phyloP scores from a whole-genome alignment of 495 filamentous ascomycete species.

The Neurospora tetraspora region DNA sequence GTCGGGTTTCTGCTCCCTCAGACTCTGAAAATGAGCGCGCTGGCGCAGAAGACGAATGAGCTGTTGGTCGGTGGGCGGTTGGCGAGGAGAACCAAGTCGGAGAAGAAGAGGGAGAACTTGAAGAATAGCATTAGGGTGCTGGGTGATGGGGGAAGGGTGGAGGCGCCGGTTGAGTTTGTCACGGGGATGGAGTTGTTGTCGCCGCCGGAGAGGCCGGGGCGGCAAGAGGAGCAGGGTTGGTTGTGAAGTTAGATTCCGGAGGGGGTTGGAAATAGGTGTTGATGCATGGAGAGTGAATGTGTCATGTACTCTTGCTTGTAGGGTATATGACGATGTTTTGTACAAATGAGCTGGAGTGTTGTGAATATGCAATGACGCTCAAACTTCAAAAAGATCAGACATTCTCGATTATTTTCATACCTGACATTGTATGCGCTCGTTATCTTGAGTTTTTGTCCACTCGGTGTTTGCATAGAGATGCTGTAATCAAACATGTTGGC shows the following conservation, averaged over 20 bases:
- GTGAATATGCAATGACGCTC: not conserved
- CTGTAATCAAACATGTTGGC: not conserved
- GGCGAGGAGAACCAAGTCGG: conserved; percentile 1
- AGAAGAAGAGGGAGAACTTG: conserved; percentile 9
- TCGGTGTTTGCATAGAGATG: not conserved
- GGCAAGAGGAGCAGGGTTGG: not conserved
- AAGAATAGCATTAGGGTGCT: conserved; percentile 8
- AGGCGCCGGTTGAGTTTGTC: not conserved
- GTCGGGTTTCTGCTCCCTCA: not conserved
- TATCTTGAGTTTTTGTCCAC: not conserved
- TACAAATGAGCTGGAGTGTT: not conserved
- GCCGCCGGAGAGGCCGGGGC: not conserved
- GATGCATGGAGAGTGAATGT: not conserved
- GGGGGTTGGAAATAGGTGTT: not conserved
- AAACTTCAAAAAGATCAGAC: not conserved
- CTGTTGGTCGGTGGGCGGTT: not conserved
- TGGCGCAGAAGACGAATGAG: not conserved
- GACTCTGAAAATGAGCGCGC: not conserved
- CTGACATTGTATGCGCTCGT: not conserved
- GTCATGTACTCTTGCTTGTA: not conserved
- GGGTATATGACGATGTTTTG: not conserved
- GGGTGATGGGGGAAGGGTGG: conserved; percentile 1
- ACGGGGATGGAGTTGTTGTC: not conserved
- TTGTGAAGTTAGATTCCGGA: not conserved
- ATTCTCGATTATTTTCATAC: not conserved